These are phyloP conservation scores for Magnaporthales sp. DNA, from an alignment of 2,329 filamentous ascomycete species.

Conservation along the genomic window DNA sequence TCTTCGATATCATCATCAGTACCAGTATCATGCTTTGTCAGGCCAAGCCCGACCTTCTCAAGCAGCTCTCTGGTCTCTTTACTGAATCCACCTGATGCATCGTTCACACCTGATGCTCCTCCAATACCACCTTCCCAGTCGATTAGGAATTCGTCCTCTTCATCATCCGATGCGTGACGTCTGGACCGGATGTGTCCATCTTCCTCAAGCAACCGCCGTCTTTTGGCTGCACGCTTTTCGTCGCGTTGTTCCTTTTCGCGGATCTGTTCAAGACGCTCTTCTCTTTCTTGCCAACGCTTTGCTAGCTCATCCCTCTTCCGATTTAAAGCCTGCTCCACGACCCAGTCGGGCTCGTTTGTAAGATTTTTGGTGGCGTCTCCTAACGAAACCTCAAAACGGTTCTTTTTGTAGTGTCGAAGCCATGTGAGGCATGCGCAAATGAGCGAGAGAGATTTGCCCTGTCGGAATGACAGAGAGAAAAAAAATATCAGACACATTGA, in stretches of 20 bases:
- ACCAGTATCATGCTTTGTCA: slow-evolving; percentile 17
- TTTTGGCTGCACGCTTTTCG: slow-evolving; percentile 40
- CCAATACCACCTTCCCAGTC: slow-evolving; percentile 44
- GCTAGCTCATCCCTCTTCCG: slow-evolving; percentile 60
- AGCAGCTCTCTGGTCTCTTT: slow-evolving; percentile 69
- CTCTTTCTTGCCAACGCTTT: slow-evolving; percentile 61
- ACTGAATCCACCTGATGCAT: slow-evolving; percentile 39
- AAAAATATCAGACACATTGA: not conserved
- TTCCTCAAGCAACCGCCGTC: slow-evolving; percentile 31
- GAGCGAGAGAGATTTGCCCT: slow-evolving; percentile 85
- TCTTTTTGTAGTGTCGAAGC: slow-evolving; percentile 74
- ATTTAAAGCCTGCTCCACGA: slow-evolving; percentile 65
- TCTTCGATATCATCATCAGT: slow-evolving; percentile 44
- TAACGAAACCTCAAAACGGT: slow-evolving; percentile 43
- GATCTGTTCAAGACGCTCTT: slow-evolving; percentile 58
- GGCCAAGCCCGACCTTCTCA: slow-evolving; percentile 49
- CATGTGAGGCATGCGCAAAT: slow-evolving; percentile 86
- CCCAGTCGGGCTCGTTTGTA: slow-evolving; percentile 74
- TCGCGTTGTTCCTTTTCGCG: slow-evolving; percentile 53
- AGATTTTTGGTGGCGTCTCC: slow-evolving; percentile 32
- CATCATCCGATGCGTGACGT: slow-evolving; percentile 12
- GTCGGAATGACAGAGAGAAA: not conserved
- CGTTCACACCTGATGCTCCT: not conserved
- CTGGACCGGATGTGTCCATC: slow-evolving; percentile 22
- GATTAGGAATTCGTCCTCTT: slow-evolving; percentile 65